Base-by-base conservation (phyloP, 495 filamentous ascomycete genomes). In the Neurospora intermedia region DNA sequence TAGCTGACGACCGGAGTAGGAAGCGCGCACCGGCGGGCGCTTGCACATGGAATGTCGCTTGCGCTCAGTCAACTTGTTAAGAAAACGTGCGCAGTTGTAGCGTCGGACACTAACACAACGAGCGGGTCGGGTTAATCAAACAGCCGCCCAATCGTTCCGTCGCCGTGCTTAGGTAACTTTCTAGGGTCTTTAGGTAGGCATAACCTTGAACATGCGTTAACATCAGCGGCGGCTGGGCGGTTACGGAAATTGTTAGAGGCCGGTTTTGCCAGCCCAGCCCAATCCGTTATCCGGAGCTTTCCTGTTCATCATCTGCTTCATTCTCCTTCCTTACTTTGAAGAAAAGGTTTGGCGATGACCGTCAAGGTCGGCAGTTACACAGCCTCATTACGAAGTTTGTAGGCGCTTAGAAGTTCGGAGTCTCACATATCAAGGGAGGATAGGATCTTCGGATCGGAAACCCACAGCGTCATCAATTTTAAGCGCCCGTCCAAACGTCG, bases 201-300 rank as follows among this genome's bases (percentile, higher is more conserved):
- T 38, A 6, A 38, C 40, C 9, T 9, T 41, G 41, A 43, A 31
- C 20, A 48, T 59, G 48, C 38, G 18, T 71, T 43, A 71, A 71
- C 23, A 70, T 66, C 27, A 6, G 54, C 54, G 54, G 54, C 23
- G 54, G 43, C 45, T 59, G 20, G 73, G 77, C 77, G 77, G 70
- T 71, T 78, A 73, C 70, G 75, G 74, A 77, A 73, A 78, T 78
- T 77, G 77, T 75, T 77, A 78, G 74, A 74, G 74, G 43, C 71
- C 75, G 27, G 45, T 27, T 43, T 9, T 62, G 70, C 69, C 73
- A 69, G 20, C 74, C 74, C 35, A 38, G 35, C 35, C 4, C 35
- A 38, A 38, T 38, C 35, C 35, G 6, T 6, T 38, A 38, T 38
- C 35, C 35, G 35, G 35, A 38, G 35, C 35, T 38, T 3, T 38